A percentile compares a stretch with the other conserved stretches of the same genome.
These are phyloP conservation scores for Gryganskiella cystojenkinii DNA, from an alignment of 192 early-diverging fungal genomes.

Conservation along the genomic window DNA sequence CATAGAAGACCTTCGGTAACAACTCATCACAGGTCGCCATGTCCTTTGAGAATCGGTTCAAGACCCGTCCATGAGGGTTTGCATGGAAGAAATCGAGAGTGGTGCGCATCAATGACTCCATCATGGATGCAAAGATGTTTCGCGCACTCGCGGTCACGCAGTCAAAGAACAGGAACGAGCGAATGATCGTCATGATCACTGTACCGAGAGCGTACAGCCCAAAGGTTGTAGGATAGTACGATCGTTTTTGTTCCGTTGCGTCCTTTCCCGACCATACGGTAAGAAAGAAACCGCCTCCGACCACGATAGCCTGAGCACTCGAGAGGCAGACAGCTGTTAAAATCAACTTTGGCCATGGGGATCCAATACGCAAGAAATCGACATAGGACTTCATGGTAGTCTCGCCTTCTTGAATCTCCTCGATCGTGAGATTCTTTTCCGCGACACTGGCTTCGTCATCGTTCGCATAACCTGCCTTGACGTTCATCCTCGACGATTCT, in stretches of 20 bases:
- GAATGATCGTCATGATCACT: conserved; percentile 48
- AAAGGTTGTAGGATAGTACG: conserved; percentile 47
- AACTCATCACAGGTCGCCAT: conserved; percentile 66
- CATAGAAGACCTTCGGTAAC: conserved; percentile 61
- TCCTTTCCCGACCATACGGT: conserved; percentile 58
- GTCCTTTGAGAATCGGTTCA: conserved; percentile 70
- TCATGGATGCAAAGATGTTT: conserved; percentile 54
- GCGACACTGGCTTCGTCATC: conserved; percentile 7
- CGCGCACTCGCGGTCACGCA: conserved; percentile 4
- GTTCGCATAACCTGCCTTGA: background rate
- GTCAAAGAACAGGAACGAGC: conserved; percentile 53
- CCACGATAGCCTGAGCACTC: conserved; percentile 13
- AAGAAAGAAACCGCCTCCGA: conserved; percentile 57
- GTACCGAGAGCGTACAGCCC: conserved; percentile 50
- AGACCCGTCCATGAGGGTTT: conserved; percentile 66
- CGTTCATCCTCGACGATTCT: background rate
- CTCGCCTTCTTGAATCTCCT: conserved; percentile 14
- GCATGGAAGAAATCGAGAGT: conserved; percentile 65
- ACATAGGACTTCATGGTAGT: conserved; percentile 28
- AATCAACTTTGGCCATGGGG: conserved; percentile 8
- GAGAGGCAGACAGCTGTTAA: conserved; percentile 15
- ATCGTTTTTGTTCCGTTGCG: conserved; percentile 37
- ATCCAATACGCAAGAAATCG: conserved; percentile 33
- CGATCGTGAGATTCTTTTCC: conserved; percentile 17
- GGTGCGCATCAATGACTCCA: conserved; percentile 52